phyloP scores from a whole-genome alignment of 2,329 filamentous ascomycete genomes.

The Colletotrichum graminicola region DNA sequence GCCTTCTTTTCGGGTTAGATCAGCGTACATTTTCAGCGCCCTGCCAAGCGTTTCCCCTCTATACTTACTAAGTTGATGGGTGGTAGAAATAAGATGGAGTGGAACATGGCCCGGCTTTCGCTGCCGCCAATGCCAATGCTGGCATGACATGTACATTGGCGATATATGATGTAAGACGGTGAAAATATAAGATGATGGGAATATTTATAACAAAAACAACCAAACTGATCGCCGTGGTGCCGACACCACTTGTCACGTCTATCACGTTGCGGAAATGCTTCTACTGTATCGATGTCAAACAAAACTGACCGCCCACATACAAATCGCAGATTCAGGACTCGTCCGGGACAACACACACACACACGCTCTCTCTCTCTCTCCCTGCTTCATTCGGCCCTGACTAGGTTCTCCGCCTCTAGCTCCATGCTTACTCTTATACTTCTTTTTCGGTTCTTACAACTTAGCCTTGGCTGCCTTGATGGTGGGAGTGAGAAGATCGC shows the following conservation, averaged over 20 bases:
- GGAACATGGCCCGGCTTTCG: not conserved
- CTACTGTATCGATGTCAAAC: constrained; percentile 24
- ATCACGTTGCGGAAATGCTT: constrained; percentile 28
- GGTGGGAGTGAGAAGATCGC: constrained; percentile 86
- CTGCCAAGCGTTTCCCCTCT: not conserved
- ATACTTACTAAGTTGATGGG: not conserved
- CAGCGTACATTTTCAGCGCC: not conserved
- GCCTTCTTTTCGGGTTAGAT: not conserved
- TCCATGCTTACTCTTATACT: not conserved
- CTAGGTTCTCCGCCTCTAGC: not conserved
- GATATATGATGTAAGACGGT: no score
- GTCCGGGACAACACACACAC: not conserved
- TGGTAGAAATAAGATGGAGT: not conserved
- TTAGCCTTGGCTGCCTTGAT: constrained; percentile 87
- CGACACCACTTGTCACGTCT: constrained; percentile 21
- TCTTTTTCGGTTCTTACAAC: constrained; percentile 67
- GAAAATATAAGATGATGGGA: not conserved
- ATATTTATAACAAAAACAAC: not conserved
- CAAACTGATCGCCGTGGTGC: not conserved
- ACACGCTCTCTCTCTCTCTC: no score
- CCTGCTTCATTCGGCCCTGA: no score
- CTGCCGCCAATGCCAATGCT: not conserved
- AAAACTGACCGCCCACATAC: constrained; percentile 1
- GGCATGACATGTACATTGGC: not conserved
- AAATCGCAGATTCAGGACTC: not conserved